Percentiles rank a stretch among this genome's conserved stretches.
These are phyloP conservation scores for Camellia japonica DNA, from an alignment of 148 eudicot genomes.

Conservation along the genomic window DNA sequence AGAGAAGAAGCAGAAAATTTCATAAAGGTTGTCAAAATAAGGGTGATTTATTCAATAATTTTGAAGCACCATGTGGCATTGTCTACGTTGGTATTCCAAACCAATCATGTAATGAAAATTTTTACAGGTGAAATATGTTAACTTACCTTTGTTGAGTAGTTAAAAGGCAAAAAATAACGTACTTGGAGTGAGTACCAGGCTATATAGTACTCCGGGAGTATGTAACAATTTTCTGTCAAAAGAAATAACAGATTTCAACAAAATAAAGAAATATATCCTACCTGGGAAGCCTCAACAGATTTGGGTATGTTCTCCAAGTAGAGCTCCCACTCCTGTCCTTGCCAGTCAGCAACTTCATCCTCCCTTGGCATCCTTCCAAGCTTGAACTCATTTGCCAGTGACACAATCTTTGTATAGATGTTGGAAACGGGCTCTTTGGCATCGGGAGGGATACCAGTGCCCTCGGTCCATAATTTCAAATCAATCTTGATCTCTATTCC, in stretches of 20 bases:
- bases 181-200: too few species aligned
- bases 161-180: too few species aligned
- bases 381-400: constrained; percentile 76
- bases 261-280: background rate
- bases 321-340: constrained; percentile 95
- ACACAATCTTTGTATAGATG: constrained; percentile 72
- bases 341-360: constrained; percentile 90
- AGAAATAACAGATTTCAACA: too few species aligned
- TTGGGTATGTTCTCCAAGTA: constrained; percentile 89
- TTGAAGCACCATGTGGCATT: too few species aligned
- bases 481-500: constrained; percentile 85
- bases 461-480: constrained; percentile 83
- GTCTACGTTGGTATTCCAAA: too few species aligned
- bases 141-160: too few species aligned
- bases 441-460: constrained; percentile 90
- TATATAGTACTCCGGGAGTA: too few species aligned
- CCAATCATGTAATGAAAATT: too few species aligned
- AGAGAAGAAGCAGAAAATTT: background rate
- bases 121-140: too few species aligned
- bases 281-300: constrained; percentile 91
- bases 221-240: too few species aligned
- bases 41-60: too few species aligned
- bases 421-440: constrained; percentile 81
- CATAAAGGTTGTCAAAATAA: too few species aligned
- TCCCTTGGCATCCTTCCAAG: constrained; percentile 77